Evolutionary conservation across 2,329 filamentous ascomycete genomes (phyloP).

Genomic region (Colletotrichum euphorbiae): DNA sequence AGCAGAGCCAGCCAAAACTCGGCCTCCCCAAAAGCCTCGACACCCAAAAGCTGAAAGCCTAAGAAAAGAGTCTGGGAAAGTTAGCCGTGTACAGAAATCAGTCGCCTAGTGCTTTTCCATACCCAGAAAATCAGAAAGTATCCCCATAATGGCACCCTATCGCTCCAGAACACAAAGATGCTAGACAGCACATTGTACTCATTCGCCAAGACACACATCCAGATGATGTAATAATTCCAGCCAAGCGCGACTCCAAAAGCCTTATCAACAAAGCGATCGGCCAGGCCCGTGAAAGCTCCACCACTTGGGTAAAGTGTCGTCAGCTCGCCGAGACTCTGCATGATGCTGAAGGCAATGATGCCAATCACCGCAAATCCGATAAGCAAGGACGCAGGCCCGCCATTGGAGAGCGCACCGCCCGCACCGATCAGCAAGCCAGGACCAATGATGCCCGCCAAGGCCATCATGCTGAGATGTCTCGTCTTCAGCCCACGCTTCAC

Average conservation of each 20-base stretch:
- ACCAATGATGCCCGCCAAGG: conserved; percentile 71
- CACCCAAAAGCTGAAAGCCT: conserved; percentile 76
- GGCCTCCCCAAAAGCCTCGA: conserved; percentile 80
- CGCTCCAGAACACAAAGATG: conserved; percentile 75
- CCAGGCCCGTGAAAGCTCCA: conserved; percentile 77
- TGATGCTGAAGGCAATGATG: conserved; percentile 74
- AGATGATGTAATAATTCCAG: conserved; percentile 79
- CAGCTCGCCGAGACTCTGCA: conserved; percentile 80
- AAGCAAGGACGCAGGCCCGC: conserved; percentile 77
- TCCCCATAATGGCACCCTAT: conserved; percentile 70
- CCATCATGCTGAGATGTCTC: conserved; percentile 75
- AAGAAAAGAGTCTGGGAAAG: conserved; percentile 64
- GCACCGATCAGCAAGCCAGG: conserved; percentile 79
- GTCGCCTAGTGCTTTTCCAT: conserved; percentile 25
- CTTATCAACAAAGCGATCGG: conserved; percentile 77
- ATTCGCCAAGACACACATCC: conserved; percentile 74
- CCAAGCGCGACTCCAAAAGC: conserved; percentile 76
- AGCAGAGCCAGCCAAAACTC: conserved; percentile 83
- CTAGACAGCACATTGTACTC: conserved; percentile 78
- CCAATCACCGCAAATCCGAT: conserved; percentile 81
- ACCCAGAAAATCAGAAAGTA: conserved; percentile 82
- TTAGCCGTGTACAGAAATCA: neutral
- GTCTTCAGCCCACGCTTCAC: conserved; percentile 78
- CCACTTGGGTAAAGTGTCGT: conserved; percentile 79
- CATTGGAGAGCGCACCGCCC: conserved; percentile 74